Percentiles rank a stretch among this genome's conserved stretches.
Evolutionary conservation across 768 basidiomycete genomes (phyloP).

Genomic region (Epithele typhae): DNA sequence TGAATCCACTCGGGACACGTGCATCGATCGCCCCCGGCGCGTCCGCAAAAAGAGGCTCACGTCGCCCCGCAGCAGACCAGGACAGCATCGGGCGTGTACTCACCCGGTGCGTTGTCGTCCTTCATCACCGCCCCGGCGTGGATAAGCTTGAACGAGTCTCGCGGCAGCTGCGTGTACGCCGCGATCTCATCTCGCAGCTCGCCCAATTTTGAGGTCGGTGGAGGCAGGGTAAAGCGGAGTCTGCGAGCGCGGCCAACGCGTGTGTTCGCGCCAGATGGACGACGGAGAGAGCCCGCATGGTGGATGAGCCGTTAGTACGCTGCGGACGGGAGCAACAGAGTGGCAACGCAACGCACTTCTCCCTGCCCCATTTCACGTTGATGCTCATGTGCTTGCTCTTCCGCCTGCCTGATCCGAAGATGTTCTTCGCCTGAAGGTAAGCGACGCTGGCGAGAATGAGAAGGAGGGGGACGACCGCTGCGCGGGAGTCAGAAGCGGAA

Average conservation of each 20-base stretch:
- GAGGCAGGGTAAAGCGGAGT: slow-evolving; percentile 52
- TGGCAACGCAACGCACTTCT: slow-evolving; percentile 27
- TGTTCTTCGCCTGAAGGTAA: slow-evolving; percentile 22
- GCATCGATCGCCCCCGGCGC: slow-evolving; percentile 5
- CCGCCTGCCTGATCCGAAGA: slow-evolving; percentile 10
- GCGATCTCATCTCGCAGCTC: slow-evolving; percentile 60
- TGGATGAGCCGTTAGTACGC: background rate
- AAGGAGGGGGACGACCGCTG: slow-evolving; percentile 22
- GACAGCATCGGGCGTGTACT: slow-evolving; percentile 20
- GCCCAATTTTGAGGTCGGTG: slow-evolving; percentile 52
- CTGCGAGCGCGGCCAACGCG: slow-evolving; percentile 19
- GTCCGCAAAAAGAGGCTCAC: no score
- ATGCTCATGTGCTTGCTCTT: slow-evolving; percentile 29
- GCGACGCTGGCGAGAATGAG: slow-evolving; percentile 26
- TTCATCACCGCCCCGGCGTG: slow-evolving; percentile 89
- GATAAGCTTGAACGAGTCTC: slow-evolving; percentile 76
- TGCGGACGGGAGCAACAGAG: background rate
- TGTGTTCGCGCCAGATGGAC: background rate
- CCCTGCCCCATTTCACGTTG: slow-evolving; percentile 47
- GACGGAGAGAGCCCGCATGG: background rate
- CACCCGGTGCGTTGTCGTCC: slow-evolving; percentile 67
- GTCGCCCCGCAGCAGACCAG: background rate
- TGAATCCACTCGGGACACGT: background rate
- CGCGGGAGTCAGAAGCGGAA: background rate
- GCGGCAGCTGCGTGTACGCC: slow-evolving; percentile 68